Evolutionary conservation across 2,329 filamentous ascomycete species (phyloP).

Genomic region (Ceratocystis alfenasii): DNA sequence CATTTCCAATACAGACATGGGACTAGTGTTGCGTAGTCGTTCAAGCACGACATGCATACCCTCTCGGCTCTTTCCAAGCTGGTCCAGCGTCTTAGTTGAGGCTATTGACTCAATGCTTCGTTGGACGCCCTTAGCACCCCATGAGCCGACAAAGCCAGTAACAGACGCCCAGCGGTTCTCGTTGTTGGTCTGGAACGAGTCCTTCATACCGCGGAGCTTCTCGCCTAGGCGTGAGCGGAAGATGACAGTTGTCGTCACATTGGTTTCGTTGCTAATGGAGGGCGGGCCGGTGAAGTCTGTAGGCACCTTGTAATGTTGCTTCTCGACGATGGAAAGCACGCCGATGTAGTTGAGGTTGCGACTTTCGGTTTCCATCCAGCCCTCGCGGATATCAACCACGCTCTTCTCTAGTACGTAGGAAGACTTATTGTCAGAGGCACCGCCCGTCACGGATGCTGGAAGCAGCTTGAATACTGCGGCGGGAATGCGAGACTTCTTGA

Average conservation of each 20-base stretch:
- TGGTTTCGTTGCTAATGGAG: conserved; percentile 35
- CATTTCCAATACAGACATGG: conserved; percentile 47
- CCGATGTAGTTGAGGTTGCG: conserved; percentile 73
- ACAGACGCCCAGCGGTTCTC: conserved; percentile 39
- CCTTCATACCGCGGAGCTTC: conserved; percentile 46
- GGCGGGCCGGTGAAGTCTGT: conserved; percentile 27
- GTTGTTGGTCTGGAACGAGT: conserved; percentile 31
- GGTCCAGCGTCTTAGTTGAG: conserved; percentile 62
- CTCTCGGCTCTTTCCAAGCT: conserved; percentile 67
- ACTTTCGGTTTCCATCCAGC: conserved; percentile 73
- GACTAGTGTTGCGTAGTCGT: conserved; percentile 47
- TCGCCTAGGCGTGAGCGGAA: conserved; percentile 63
- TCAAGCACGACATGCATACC: conserved; percentile 75
- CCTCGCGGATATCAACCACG: conserved; percentile 64
- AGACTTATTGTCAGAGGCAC: conserved; percentile 52
- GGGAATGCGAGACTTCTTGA: conserved; percentile 71
- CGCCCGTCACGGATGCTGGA: conserved; percentile 56
- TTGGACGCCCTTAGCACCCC: conserved; percentile 61
- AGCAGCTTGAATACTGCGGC: conserved; percentile 63
- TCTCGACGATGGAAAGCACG: conserved; percentile 65
- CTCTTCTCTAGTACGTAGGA: conserved; percentile 72
- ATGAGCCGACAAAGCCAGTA: conserved; percentile 39
- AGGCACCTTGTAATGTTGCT: conserved; percentile 47
- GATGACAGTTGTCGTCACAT: conserved; percentile 61
- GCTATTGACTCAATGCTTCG: conserved; percentile 69